Conservation (phyloP, 169 alveolate species). For the Eimeria sp. region DNA sequence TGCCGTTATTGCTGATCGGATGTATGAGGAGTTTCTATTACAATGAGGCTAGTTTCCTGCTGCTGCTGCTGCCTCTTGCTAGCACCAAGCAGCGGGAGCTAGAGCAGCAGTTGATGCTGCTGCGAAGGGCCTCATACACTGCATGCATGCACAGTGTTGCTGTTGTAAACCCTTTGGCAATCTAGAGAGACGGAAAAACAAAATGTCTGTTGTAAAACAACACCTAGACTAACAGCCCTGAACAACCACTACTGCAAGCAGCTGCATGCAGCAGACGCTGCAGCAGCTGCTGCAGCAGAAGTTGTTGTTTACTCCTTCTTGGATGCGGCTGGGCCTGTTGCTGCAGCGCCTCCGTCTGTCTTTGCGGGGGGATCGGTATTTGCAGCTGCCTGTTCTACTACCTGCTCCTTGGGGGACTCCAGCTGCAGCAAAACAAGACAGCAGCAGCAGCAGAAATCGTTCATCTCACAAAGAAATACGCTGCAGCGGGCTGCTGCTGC, state of each 20-base stretch:
- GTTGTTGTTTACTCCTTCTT: not conserved
- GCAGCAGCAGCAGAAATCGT: not conserved
- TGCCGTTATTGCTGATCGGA: not conserved
- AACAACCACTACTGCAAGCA: not conserved
- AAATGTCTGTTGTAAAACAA: not conserved
- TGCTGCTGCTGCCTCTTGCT: not conserved
- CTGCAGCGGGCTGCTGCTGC: no score
- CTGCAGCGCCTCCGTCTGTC: not conserved
- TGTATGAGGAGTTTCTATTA: not conserved
- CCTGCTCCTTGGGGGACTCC: not conserved
- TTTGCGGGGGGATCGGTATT: not conserved
- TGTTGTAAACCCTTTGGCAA: not conserved
- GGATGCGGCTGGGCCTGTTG: not conserved
- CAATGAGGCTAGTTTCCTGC: not conserved
- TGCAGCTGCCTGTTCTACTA: not conserved
- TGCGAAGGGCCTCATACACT: not conserved
- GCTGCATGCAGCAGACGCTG: not conserved
- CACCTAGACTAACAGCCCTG: not conserved
- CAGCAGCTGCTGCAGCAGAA: not conserved
- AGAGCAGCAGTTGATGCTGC: not conserved
- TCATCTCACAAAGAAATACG: no score
- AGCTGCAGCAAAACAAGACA: not conserved
- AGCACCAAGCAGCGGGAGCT: not conserved
- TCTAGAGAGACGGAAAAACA: not conserved
- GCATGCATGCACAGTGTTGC: not conserved